Evolutionary conservation across 169 alveolate species (phyloP), one percentile per base, ranked within the genome.

Genomic region (Plasmodium ovale): DNA sequence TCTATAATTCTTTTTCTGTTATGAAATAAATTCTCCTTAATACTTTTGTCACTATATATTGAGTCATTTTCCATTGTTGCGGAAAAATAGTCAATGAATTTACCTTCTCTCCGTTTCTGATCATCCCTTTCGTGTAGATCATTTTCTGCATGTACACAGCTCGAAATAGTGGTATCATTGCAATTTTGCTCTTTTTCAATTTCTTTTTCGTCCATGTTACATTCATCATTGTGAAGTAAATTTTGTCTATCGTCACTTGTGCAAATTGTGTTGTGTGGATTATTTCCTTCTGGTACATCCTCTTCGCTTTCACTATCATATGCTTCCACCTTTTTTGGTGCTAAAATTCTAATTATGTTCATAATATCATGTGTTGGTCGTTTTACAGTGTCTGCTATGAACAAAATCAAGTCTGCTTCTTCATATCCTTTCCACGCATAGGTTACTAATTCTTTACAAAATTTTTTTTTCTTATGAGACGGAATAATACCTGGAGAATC

Each of bases 361-460:
- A 93, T 84, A 29, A 95, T 89, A 21, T 92, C 94, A 47, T 92
- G 92, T 9, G 93, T 91, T 19, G 97, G 97, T 16, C 97, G 70
- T 73, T 95, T 95, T 64, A 95, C 97, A 0, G 94, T 71, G 70
- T 95, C 97, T 27, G 92, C 92, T 21, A 95, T 87, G 42, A 95
- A 89, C 60, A 95, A 91, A 53, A 95, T 92, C 60, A 94, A 87
- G 72, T 95, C 97, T n/a, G 97, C 96, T 33, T 94, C 97, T 58
- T 94, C 96, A 56, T 92, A 93, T 1, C 96, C 96, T 59, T 93
- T 87, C 97, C 97, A 95, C n/a, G 97, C 97, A 29, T 96, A 91
- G 58, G 87, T 93, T 9, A 95, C 95, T 60, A 95, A 93, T 27
- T 92, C 95, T 51, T 84, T 89, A 91, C 97, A 91, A 59, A 93